Base-by-base conservation (phyloP, 345 rosid genomes). In the Psidium guajava region DNA sequence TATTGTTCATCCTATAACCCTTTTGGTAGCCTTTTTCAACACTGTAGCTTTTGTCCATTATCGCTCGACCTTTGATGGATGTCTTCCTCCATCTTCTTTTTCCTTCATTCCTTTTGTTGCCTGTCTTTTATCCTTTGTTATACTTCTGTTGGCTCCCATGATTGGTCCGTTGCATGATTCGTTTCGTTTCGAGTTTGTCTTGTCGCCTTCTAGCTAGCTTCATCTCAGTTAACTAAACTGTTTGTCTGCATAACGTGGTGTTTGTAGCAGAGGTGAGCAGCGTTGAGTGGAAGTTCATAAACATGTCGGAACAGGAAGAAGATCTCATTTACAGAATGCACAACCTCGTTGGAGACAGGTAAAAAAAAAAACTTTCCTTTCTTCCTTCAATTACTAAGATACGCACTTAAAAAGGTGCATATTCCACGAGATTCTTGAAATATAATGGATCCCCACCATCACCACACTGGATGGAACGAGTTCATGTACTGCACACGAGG, bases 261-360 rank as follows among this genome's bases (percentile, higher is more conserved):
- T 56, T 56, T 50, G 15, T 3, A 20, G 81, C 90, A 96, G 99
- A 96, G 89, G 99, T 96, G 85, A 94, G 96, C 93, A 96, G 98
- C 54, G 90, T 92, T 42, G 97, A 92, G 81, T 96, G 99, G 99
- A 94, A 93, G 85, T 91, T 92, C 85, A 94, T 96, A 83, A 92
- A 92, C 87, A 95, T 96, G 99, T 87, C 93, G 5, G 95, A 95
- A 56, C 96, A 95, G 91, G 99, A 96, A 90, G 95, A 94, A 83
- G 99, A 96, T 91, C 97, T 96, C 87, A 92, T 96, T 82, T 90
- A 87, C 50, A 90, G 99, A 87, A 95, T 96, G 99, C 88, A 93
- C 86, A 93, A 89, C 84, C 99, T 96, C 84, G 96, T 96, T 11
- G 99, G 99, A 22, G 95, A 95, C 91, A 91, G 95, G 99, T 93